Evolutionary conservation across 306 rosid genomes (phyloP), one percentile per base, ranked within the genome.

Genomic region (Lotus japonicus): DNA sequence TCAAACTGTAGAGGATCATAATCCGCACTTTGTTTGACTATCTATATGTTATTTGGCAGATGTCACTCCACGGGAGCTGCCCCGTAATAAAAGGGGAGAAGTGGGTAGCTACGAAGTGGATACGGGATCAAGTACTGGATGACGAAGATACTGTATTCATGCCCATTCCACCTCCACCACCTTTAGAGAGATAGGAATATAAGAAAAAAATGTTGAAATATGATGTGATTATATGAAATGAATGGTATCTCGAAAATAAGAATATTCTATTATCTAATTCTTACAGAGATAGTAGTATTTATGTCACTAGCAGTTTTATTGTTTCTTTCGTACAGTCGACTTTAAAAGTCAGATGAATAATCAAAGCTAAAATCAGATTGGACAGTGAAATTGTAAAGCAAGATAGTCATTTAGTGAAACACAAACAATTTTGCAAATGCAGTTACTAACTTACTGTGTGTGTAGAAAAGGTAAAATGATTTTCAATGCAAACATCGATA

Each of bases 81-180:
- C 85, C 96, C 7, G 99, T 90, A 49, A 75, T 87, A 44, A 72
- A 80, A 80, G 99, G 99, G 69, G 84, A 81, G 71, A 94, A 95
- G 69, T 95, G 99, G 97, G 96, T 90, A 38, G 92, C 91, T 6
- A 88, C 96, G 13, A 95, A 90, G 84, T 91, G 99, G 97, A 76
- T 95, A 49, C 79, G 96, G 76, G 83, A 95, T 81, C 88, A 88
- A 77, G 61, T 21, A 19, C 69, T 56, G 10, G 61, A 77, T 6
- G 83, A 2, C 7, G 36, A 31, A 31, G 7, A 31, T 31, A 31
- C 0, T 31, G 1, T 21, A 1, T 1, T 21, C 23, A 21, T 1
- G 3, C 23, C 23, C 31, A 26, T 26, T 26, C 31, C 31, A 26
- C 31, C 31, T 26, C 31, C 31, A 26, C 31, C 31, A 26, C 31